Conservation (phyloP, 2,329 filamentous ascomycete genomes). For the Nigrospora sphaerica region DNA sequence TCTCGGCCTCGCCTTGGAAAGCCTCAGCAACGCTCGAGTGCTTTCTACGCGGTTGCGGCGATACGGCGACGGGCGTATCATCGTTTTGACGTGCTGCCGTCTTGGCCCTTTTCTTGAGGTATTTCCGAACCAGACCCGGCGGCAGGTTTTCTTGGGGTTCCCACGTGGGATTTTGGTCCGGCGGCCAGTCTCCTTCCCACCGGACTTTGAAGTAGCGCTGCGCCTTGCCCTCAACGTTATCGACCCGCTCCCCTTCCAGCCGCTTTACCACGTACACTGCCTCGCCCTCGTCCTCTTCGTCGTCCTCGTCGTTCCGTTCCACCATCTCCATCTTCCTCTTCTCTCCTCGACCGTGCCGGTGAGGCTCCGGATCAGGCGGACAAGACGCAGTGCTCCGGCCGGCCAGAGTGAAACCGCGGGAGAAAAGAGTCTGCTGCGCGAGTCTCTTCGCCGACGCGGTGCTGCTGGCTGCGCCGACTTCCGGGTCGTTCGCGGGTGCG, state of each 20-base stretch:
- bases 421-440: not conserved
- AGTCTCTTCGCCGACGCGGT: not conserved
- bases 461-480: too few species aligned
- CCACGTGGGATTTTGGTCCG: conserved; percentile 50
- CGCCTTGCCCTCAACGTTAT: conserved; percentile 24
- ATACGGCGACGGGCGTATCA: conserved; percentile 9
- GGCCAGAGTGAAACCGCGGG: conserved; percentile 18
- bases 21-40: conserved; percentile 27
- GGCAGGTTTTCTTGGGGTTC: conserved; percentile 48
- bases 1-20: conserved; percentile 17
- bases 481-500: too few species aligned
- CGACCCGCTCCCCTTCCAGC: conserved; percentile 32
- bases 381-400: conserved; percentile 12
- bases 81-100: not conserved
- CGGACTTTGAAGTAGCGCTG: conserved; percentile 43
- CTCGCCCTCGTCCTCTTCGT: conserved; percentile 11
- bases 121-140: conserved; percentile 30
- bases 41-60: conserved; percentile 16
- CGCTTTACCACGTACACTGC: conserved; percentile 35
- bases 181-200: conserved; percentile 51
- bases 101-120: conserved; percentile 25
- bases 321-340: too few species aligned
- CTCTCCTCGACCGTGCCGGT: too few species aligned
- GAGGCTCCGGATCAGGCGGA: not conserved
- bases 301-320: conserved; percentile 1